Evolutionary conservation across 202 grass and related monocot species (phyloP), one percentile per base, ranked within the genome.

Genomic region (Alloteropsis angusta): DNA sequence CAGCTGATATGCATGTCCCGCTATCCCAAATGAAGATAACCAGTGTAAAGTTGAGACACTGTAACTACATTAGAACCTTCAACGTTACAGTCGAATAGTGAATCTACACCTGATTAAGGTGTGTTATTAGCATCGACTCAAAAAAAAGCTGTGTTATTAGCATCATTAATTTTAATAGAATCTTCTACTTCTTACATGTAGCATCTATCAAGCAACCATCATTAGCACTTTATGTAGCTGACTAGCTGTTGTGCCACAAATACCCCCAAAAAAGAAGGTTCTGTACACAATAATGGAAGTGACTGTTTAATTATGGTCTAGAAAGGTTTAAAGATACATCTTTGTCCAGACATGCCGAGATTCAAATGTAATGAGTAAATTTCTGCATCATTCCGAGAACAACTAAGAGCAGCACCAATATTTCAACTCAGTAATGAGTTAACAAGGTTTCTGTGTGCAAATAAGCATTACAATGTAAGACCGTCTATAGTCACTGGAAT

Each of bases 341-440:
- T 28, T 23, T 74, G 32, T 74, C 60, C 16, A 36, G 14, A 36
- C 7, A 50, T 35, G n/a, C 37, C 9, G 61, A 36, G 41, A 68
- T 50, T 10, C 32, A 81, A 41, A 68, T 25, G 34, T 36, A 7
- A 41, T 22, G 26, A 65, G 18, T 47, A 79, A 15, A 68, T 46
- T n/a, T 79, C 25, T 68, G 16, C 22, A 44, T 38, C 34, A 16
- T 25, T 76, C 79, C 58, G 10, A 18, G 21, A 42, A 28, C 7
- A 71, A 87, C 56, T 18, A 80, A 80, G 42, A 41, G 22, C 18
- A 59, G 30, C 16, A 72, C 37, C 23, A 77, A 42, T 76, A 47
- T 26, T 37, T 46, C 13, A 25, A 36, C 45, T 42, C 35, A 16
- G 10, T 7, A 35, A 47, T 21, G 30, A 60, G 57, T 81, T 2